A percentile compares a stretch with the other conserved stretches of the same genome.
Evolutionary conservation across 257 asterid species (phyloP).

Genomic region (Fraxinus quadrangulata): DNA sequence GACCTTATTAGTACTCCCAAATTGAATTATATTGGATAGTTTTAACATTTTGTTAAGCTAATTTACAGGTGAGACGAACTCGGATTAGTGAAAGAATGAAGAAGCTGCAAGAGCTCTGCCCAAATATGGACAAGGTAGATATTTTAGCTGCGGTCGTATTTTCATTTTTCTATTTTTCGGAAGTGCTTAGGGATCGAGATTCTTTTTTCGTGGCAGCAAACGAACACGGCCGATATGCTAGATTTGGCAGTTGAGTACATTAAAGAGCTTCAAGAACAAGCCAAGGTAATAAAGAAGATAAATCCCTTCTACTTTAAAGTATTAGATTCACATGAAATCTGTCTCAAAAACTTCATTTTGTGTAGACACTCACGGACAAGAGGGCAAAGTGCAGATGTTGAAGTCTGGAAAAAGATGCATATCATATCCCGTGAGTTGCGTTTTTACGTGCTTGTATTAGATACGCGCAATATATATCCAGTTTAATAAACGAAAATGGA

Average conservation of each 20-base stretch:
- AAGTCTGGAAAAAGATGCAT: conserved; percentile 25
- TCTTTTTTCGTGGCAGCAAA: conserved; percentile 55
- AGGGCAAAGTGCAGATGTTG: conserved; percentile 68
- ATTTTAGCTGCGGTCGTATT: background rate
- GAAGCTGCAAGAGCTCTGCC: conserved; percentile 86
- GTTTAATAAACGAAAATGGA: background rate
- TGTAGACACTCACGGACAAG: conserved; percentile 64
- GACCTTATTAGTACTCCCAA: background rate
- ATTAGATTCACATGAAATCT: conserved; percentile 40
- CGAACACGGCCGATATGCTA: conserved; percentile 89
- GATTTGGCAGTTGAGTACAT: conserved; percentile 87
- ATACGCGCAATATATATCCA: background rate
- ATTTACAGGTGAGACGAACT: conserved; percentile 62
- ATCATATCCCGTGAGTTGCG: background rate
- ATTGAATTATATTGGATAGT: background rate
- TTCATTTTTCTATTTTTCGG: background rate
- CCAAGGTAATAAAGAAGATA: conserved; percentile 47
- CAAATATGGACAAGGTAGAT: conserved; percentile 81
- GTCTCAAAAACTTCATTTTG: conserved; percentile 28
- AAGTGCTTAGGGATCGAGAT: background rate
- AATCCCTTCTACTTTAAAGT: conserved; percentile 7
- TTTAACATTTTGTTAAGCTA: background rate
- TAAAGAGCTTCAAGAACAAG: conserved; percentile 77
- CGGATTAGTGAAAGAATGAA: conserved; percentile 85
- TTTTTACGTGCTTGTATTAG: background rate